Base-by-base conservation (phyloP, 2,329 filamentous ascomycete species). In the Byssothecium circinans region DNA sequence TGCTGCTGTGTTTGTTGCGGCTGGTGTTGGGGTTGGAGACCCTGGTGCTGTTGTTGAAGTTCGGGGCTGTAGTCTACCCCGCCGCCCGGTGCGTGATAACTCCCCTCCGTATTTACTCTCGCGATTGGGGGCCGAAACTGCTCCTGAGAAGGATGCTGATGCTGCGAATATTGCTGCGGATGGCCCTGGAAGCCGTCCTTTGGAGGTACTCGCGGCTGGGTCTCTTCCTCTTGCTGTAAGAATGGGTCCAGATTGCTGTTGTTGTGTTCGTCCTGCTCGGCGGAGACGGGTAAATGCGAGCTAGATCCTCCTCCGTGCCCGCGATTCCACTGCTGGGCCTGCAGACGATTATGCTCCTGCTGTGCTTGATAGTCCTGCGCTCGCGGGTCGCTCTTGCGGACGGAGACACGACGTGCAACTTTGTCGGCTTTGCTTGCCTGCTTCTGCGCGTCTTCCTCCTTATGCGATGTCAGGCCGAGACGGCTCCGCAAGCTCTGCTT, bases 21-120 rank as follows among this genome's bases (percentile, higher is more conserved):
- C 27, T 41, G 41, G 18, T 36, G 34, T 17, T 60, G 62, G 29
- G 29, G 40, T 42, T 30, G 40, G 6, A 33, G 40, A 23, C 29
- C 27, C 20, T 33, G 40, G 14, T 40, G 37, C 8, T 60, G 63
- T 45, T 63, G 65, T 58, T 53, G 62, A 47, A 69, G 66, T 57
- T 70, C 66, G 37, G 69, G 62, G 62, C 68, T 70, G 61, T 70
- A 70, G 49, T 69, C 63, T 65, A 67, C 68, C 64, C 68, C 67
- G 61, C 67, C 64, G 61, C 67, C 64, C 54, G 68, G 65, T 41
- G 65, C 58, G 49, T 63, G 62, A 53, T 69, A 68, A 61, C 66
- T 70, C 41, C 65, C 64, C 57, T 70, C 65, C 35, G 68, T 70
- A 64, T 65, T 67, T 43, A 71, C 68, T 47, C 64, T 66, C 56